Base-by-base conservation (phyloP, 345 rosid species). In the Psidium friedrichsthalianum region DNA sequence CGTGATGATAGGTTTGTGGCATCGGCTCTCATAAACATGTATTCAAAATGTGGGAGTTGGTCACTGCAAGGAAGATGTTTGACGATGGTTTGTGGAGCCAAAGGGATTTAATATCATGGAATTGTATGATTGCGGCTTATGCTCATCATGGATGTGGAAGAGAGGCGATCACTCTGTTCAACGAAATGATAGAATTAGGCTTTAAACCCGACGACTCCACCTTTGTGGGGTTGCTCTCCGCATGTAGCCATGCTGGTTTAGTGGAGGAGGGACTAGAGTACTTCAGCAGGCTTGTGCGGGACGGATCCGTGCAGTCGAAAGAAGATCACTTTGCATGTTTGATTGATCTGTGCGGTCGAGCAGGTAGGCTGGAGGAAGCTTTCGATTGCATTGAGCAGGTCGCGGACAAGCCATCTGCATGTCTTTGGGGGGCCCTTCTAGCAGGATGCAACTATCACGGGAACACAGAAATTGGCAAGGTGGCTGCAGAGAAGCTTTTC, bases 271-370 rank as follows among this genome's bases (percentile, higher is more conserved):
- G 98, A 53, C 86, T 92, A 80, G 86, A 88, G 81, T 91, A 89
- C 86, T 95, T 93, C 58, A 57, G 89, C 56, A 91, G 93, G 76
- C 95, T 95, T 27, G 86, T 86, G 84, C 87, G 80, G 87, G 93
- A 93, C 84, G 9, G 56, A 55, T 87, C 91, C 36, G 89, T 93
- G 84, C 80, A 86, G 87, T 25, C 93, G 64, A 89, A 90, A 74
- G 97, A 94, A 56, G 97, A 94, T 53, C 98, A 95, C 82, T 91
- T 90, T 85, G 91, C 96, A 25, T 94, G 97, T 86, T 87, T 93
- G 8, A 91, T 95, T 83, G 95, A 95, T 89, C 90, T 95, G 56
- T 95, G 93, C 20, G 90, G 95, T 74, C 85, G 96, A 29, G 94
- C 97, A 16, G 97, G 97, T 64, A 92, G 91, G 88, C 87, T 92